phyloP scores from a whole-genome alignment of 306 rosid species.

The Quercus engelmannii region DNA sequence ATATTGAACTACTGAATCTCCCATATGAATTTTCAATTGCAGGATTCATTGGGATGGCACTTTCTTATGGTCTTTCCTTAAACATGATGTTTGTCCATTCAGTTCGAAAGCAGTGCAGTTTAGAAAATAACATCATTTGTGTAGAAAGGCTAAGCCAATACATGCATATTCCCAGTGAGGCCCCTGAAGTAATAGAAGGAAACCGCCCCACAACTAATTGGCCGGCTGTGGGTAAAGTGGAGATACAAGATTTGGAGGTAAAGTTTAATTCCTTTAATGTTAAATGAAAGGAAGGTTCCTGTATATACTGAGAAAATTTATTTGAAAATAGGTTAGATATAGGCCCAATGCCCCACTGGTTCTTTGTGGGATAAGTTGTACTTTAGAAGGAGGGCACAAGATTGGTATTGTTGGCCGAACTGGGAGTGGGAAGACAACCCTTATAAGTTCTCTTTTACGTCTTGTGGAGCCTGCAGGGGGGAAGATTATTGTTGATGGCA shows the following conservation, averaged over 20 bases:
- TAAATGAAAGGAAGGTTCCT: background rate
- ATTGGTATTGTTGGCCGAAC: slow-evolving; percentile 54
- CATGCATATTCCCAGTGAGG: slow-evolving; percentile 73
- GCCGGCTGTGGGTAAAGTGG: slow-evolving; percentile 70
- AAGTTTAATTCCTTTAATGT: background rate
- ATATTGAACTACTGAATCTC: background rate
- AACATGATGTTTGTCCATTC: slow-evolving; percentile 44
- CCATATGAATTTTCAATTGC: slow-evolving; percentile 10
- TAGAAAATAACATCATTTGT: slow-evolving; percentile 67
- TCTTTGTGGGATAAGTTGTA: slow-evolving; percentile 51
- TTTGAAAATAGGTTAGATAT: slow-evolving; percentile 39
- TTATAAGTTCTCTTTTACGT: slow-evolving; percentile 62
- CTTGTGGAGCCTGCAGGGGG: slow-evolving; percentile 70
- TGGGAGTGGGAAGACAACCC: slow-evolving; percentile 58
- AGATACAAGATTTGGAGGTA: slow-evolving; percentile 59
- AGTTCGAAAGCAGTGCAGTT: slow-evolving; percentile 58
- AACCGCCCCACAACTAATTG: slow-evolving; percentile 62
- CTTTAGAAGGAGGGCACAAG: slow-evolving; percentile 59
- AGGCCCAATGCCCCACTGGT: slow-evolving; percentile 45
- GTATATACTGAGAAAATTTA: background rate
- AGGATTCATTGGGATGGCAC: slow-evolving; percentile 80
- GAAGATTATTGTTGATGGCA: slow-evolving; percentile 59
- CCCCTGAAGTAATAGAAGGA: slow-evolving; percentile 52
- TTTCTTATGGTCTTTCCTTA: slow-evolving; percentile 81
- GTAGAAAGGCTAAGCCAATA: slow-evolving; percentile 76